phyloP scores from a whole-genome alignment of 441 rosid genomes.

The Pelargonium citronellum region DNA sequence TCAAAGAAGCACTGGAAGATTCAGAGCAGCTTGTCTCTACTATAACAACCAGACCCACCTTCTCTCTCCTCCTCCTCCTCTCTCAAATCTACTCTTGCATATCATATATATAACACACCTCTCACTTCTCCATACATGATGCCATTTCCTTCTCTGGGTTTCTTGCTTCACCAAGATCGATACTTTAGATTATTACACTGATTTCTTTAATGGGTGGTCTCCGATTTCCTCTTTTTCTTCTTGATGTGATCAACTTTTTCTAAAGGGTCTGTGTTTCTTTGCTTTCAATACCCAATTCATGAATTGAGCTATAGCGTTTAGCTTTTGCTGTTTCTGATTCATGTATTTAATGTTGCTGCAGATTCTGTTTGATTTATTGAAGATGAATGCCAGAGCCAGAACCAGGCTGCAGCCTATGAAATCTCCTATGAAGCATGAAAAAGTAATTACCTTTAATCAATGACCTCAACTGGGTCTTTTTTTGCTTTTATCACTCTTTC shows the following conservation, averaged over 20 bases:
- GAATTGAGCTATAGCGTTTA: background rate
- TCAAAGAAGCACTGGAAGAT: background rate
- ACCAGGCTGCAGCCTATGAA: conserved; percentile 18
- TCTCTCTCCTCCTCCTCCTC: background rate
- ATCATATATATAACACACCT: background rate
- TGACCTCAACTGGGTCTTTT: conserved; percentile 1
- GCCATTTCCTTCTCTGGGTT: no score
- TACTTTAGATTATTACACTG: no score
- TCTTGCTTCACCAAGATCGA: no score
- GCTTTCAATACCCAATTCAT: background rate
- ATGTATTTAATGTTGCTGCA: background rate
- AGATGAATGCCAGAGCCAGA: conserved; percentile 39
- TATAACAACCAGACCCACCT: background rate
- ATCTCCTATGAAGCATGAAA: conserved; percentile 34
- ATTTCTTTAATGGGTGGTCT: no score
- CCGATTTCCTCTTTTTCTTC: background rate
- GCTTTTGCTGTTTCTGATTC: background rate
- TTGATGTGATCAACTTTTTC: background rate
- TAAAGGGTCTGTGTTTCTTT: background rate
- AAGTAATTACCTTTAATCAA: conserved; percentile 25
- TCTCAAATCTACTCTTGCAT: background rate
- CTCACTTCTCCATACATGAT: no score
- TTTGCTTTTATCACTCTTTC: background rate
- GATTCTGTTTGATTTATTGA: conserved; percentile 6
- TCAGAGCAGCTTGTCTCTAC: conserved; percentile 3